A percentile compares a stretch with the other conserved stretches of the same genome.
phyloP scores from a whole-genome alignment of 2,329 filamentous ascomycete species.

The Aspergillus terreus region DNA sequence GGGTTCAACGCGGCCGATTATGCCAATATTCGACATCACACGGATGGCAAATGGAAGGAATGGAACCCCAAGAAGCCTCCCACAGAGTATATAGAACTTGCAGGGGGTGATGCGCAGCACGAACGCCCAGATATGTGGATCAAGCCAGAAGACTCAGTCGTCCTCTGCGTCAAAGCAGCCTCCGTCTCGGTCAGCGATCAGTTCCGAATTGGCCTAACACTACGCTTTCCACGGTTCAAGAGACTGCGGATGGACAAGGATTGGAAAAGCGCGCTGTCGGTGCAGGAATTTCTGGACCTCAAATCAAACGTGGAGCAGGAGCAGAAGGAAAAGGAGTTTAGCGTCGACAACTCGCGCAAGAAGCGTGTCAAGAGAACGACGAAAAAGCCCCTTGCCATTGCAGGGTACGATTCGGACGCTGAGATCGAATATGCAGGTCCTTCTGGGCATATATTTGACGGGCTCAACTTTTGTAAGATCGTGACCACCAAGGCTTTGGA shows the following conservation, averaged over 20 bases:
- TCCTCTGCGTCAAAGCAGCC: constrained; percentile 84
- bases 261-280: constrained; percentile 76
- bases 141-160: constrained; percentile 78
- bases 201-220: constrained; percentile 71
- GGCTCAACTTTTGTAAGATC: constrained; percentile 65
- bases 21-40: constrained; percentile 73
- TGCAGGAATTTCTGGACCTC: constrained; percentile 72
- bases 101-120: constrained; percentile 68
- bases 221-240: constrained; percentile 90
- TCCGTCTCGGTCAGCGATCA: constrained; percentile 70
- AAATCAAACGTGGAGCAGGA: constrained; percentile 68
- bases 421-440: constrained; percentile 55
- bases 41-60: constrained; percentile 84
- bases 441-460: constrained; percentile 65
- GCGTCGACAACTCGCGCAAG: constrained; percentile 64
- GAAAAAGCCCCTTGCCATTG: constrained; percentile 69
- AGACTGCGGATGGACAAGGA: constrained; percentile 73
- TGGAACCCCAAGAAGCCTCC: constrained; percentile 80
- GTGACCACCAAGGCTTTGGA: constrained; percentile 2
- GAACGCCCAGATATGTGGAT: constrained; percentile 94
- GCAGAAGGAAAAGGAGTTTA: constrained; percentile 68
- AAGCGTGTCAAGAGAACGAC: constrained; percentile 56
- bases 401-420: constrained; percentile 59
- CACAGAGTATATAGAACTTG: constrained; percentile 73
- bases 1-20: constrained; percentile 86